A percentile compares a stretch with the other conserved stretches of the same genome.
Evolutionary conservation across 2,329 filamentous ascomycete genomes (phyloP).

Genomic region (Penicillium sp.): DNA sequence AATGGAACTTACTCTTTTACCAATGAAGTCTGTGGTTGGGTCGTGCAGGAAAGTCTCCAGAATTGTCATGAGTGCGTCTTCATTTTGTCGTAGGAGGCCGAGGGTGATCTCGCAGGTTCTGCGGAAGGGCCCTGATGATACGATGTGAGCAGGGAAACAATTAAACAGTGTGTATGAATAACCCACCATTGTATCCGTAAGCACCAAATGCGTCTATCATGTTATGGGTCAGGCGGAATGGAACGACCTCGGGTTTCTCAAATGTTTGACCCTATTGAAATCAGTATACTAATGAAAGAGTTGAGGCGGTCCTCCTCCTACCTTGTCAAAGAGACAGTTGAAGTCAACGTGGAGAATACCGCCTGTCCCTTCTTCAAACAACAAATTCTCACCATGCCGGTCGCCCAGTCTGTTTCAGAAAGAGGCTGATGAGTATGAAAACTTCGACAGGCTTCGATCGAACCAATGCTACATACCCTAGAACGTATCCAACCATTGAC

Average conservation of each 20-base stretch:
- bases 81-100: conserved; percentile 80
- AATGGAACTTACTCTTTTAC: conserved; percentile 60
- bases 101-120: conserved; percentile 89
- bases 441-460: not conserved
- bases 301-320: conserved; percentile 17
- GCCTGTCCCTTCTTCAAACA: conserved; percentile 90
- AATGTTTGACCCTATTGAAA: conserved; percentile 73
- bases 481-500: conserved; percentile 97
- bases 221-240: conserved; percentile 96
- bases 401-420: conserved; percentile 70
- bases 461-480: conserved; percentile 58
- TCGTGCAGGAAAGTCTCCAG: conserved; percentile 97
- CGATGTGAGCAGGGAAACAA: conserved; percentile 7
- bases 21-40: conserved; percentile 89
- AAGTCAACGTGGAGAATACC: conserved; percentile 98
- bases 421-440: conserved; percentile 1
- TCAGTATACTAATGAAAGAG: conserved; percentile 7
- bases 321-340: conserved; percentile 98
- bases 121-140: conserved; percentile 70
- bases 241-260: conserved; percentile 89
- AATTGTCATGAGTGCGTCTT: conserved; percentile 96
- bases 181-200: conserved; percentile 77
- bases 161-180: not conserved
- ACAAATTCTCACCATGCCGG: conserved; percentile 94
- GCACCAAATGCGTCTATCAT: conserved; percentile 98